Evolutionary conservation across 148 eudicot genomes (phyloP).

Genomic region (Euryodendron excelsum): DNA sequence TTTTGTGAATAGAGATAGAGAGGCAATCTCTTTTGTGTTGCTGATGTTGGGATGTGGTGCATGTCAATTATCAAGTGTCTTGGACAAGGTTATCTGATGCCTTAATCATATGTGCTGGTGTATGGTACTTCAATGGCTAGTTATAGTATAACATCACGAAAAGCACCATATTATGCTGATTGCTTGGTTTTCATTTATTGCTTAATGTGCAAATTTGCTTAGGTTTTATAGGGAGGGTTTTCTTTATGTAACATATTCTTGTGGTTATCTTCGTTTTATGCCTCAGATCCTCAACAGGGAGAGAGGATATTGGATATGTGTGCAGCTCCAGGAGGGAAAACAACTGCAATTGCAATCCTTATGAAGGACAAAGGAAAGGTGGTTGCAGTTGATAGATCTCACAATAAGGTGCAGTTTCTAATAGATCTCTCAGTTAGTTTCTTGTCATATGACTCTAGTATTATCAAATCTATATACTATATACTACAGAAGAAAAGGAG

Average conservation of each 20-base stretch:
- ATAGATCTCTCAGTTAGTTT: background rate
- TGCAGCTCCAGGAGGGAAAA: slow-evolving; percentile 96
- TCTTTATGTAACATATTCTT: background rate
- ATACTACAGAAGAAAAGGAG: too few relatives aligned
- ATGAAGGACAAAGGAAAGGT: slow-evolving; percentile 89
- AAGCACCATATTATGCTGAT: background rate
- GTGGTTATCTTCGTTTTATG: background rate
- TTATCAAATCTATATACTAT: background rate
- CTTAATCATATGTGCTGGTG: too few relatives aligned
- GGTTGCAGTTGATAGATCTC: slow-evolving; percentile 87
- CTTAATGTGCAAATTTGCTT: background rate
- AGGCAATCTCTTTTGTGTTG: background rate
- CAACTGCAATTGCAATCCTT: slow-evolving; percentile 94
- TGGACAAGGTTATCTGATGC: background rate
- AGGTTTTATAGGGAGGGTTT: background rate
- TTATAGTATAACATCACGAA: background rate
- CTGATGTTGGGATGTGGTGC: slow-evolving; percentile 6
- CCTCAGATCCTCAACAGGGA: slow-evolving; percentile 74
- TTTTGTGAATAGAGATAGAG: background rate
- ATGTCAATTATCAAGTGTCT: background rate
- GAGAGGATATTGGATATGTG: slow-evolving; percentile 92
- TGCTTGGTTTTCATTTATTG: background rate
- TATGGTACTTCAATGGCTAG: background rate
- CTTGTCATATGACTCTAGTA: slow-evolving; percentile 2
- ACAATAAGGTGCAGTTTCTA: slow-evolving; percentile 69